Evolutionary conservation across 2,329 filamentous ascomycete genomes (phyloP), one percentile per base, ranked within the genome.

Genomic region (Hypoxylon sp.): DNA sequence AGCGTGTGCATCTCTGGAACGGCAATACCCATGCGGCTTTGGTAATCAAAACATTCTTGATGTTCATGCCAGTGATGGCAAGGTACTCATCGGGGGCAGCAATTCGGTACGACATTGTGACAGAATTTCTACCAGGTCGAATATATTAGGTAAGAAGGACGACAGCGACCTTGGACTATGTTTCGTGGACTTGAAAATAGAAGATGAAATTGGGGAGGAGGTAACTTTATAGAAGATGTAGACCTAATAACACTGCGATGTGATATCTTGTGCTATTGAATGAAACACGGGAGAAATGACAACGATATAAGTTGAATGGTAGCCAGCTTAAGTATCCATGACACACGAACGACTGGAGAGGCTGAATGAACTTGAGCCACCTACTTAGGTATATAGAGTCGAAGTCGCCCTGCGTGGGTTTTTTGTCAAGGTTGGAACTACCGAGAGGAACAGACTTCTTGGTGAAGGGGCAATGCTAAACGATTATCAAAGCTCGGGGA

Each of bases 71-170:
- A 74, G 93, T 96, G 74, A 96, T 88, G 84, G 93, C 93, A 81
- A 97, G 91, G 85, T 96, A 97, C 82, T 94, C 88, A 81, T 94
- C 92, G 29, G 92, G 90, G 62, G 88, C 88, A 19, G 92, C 91
- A 71, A 94, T 87, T 78, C 85, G 87, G 81, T 91, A 93, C 73
- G 86, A 86, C 84, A 87, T 87, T 55, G 67, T 82, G 80, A 60
- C n/a, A 17, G 44, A 24, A n/a, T 56, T 37, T 57, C 22, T n/a
- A 31, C 17, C 1, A 33, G 51, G 46, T 46, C 10, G 48, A 24
- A 47, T 63, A 42, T 53, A 42, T 46, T 17, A 24, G 48, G 9
- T 53, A 22, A 11, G 9, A 51, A 4, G 24, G 19, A 47, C 6
- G 31, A 39, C 4, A 4, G 37, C n/a, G 6, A 59, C 17, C 17